A percentile compares a stretch with the other conserved stretches of the same genome.
Conservation (phyloP, 768 basidiomycete genomes). For the Megacollybia marginata region DNA sequence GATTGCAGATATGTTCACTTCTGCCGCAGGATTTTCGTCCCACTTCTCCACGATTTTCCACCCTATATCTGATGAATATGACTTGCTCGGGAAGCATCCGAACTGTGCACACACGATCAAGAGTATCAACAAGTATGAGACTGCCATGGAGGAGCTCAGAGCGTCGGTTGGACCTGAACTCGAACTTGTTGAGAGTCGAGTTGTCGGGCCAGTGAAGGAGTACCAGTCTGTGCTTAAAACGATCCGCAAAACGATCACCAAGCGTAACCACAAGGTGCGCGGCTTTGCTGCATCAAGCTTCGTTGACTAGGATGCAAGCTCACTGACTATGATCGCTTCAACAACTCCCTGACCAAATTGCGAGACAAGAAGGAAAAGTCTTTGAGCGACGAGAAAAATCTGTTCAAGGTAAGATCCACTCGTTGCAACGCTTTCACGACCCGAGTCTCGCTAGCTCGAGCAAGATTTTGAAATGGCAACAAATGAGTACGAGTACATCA, state of each 20-base stretch:
- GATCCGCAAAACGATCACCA: slow-evolving; percentile 91
- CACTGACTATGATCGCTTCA: slow-evolving; percentile 91
- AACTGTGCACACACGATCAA: slow-evolving; percentile 69
- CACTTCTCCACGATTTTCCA: slow-evolving; percentile 61
- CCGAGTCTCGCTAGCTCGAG: slow-evolving; percentile 55
- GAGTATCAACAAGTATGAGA: slow-evolving; percentile 67
- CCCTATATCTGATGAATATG: slow-evolving; percentile 70
- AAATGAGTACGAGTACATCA: slow-evolving; percentile 91
- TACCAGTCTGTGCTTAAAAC: slow-evolving; percentile 78
- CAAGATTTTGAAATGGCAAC: slow-evolving; percentile 93
- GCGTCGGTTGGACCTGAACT: slow-evolving; percentile 80
- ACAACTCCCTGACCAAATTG: slow-evolving; percentile 91
- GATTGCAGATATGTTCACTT: slow-evolving; percentile 52
- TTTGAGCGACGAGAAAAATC: slow-evolving; percentile 90
- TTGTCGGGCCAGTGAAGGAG: slow-evolving; percentile 84
- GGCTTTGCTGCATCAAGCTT: not conserved
- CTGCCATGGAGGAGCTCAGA: slow-evolving; percentile 76
- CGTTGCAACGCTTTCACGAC: not conserved
- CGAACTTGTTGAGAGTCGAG: slow-evolving; percentile 85
- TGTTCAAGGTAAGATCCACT: slow-evolving; percentile 75
- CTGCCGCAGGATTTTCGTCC: slow-evolving; percentile 53
- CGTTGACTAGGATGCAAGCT: slow-evolving; percentile 35
- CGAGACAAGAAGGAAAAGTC: slow-evolving; percentile 99
- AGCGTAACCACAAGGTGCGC: slow-evolving; percentile 90
- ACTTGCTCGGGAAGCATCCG: slow-evolving; percentile 72